These are phyloP conservation scores for Trichophyton mentagrophytes DNA, from an alignment of 2,329 filamentous ascomycete species.

Conservation along the genomic window DNA sequence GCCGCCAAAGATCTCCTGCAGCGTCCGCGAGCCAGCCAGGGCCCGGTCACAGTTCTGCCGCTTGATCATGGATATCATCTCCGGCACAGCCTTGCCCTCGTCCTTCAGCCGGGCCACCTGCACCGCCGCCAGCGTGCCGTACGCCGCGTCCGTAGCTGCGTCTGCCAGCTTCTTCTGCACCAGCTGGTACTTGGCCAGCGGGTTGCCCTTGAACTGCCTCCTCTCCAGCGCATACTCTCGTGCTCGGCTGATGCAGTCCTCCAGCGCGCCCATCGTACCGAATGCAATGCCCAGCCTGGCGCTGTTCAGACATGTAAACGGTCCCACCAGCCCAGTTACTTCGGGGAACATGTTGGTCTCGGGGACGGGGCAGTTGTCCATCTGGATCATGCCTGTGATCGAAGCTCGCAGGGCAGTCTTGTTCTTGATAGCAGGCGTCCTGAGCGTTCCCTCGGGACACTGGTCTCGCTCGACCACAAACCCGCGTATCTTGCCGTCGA, in stretches of 20 bases:
- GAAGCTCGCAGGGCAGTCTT: constrained; percentile 90
- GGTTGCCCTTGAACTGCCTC: constrained; percentile 92
- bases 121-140: constrained; percentile 74
- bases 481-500: constrained; percentile 85
- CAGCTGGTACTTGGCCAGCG: constrained; percentile 88
- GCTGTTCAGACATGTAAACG: constrained; percentile 88
- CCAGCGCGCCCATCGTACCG: constrained; percentile 83
- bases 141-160: constrained; percentile 79
- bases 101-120: constrained; percentile 93
- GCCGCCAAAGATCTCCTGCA: constrained; percentile 94
- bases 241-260: constrained; percentile 74
- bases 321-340: constrained; percentile 73
- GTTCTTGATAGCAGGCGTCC: constrained; percentile 84
- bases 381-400: constrained; percentile 94
- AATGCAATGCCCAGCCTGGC: constrained; percentile 88
- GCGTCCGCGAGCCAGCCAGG: constrained; percentile 58
- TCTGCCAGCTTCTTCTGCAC: constrained; percentile 97
- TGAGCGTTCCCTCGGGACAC: constrained; percentile 76
- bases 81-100: constrained; percentile 69
- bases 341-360: constrained; percentile 88
- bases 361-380: constrained; percentile 80
- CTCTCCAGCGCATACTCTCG: constrained; percentile 81
- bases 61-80: constrained; percentile 98
- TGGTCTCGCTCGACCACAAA: constrained; percentile 78
- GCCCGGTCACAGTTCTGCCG: constrained; percentile 93